These are phyloP conservation scores for Adansonia digitata DNA, from an alignment of 345 rosid species.

Conservation along the genomic window DNA sequence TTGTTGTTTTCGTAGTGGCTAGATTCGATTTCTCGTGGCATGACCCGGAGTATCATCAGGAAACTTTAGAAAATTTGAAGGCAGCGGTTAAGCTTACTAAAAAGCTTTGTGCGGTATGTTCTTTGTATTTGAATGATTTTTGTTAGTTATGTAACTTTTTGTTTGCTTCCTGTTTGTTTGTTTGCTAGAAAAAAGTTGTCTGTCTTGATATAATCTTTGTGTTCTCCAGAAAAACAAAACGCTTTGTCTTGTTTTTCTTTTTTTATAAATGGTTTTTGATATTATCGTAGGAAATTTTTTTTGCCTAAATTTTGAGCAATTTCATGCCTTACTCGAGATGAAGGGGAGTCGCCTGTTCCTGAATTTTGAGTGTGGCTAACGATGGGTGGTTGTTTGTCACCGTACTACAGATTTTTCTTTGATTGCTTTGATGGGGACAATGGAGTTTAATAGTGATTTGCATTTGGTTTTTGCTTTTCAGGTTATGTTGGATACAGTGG, in stretches of 20 bases:
- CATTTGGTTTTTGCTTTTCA: constrained; percentile 15
- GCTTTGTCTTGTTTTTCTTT: background rate
- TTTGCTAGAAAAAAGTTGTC: background rate
- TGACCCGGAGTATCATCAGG: constrained; percentile 71
- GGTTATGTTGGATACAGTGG: constrained; percentile 99
- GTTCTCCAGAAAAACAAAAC: background rate
- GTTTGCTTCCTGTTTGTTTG: background rate
- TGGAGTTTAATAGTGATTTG: background rate
- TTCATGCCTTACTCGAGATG: background rate
- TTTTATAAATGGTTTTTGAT: background rate
- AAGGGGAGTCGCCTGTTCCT: background rate
- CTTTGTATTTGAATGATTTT: background rate
- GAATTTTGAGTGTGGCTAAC: background rate
- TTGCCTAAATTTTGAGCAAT: background rate
- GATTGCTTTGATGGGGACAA: background rate
- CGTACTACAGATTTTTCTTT: background rate
- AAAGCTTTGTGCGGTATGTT: constrained; percentile 89
- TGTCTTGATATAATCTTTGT: background rate
- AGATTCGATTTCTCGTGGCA: constrained; percentile 94
- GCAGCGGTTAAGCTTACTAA: constrained; percentile 67
- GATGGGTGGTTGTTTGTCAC: background rate
- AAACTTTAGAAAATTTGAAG: constrained; percentile 76
- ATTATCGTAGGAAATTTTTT: background rate
- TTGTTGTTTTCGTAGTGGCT: constrained; percentile 48
- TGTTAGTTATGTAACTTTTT: background rate